Evolutionary conservation across 805 yeast species (phyloP).

Genomic region (Ogataea nonfermentans): DNA sequence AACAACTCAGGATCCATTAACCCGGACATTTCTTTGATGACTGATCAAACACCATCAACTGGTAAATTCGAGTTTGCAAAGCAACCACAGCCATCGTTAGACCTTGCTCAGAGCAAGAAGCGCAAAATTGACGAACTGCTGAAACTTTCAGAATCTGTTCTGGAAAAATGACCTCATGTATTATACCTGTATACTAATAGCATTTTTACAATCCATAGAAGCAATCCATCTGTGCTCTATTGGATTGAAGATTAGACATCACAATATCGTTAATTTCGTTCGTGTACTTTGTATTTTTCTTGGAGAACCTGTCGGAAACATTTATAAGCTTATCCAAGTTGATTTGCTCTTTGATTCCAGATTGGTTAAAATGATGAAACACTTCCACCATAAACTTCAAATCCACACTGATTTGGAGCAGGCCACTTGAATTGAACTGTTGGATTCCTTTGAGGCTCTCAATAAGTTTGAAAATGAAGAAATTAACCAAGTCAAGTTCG

Average conservation of each 20-base stretch:
- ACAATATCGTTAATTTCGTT: conserved; percentile 21
- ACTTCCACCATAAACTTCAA: conserved; percentile 22
- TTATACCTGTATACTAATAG: conserved; percentile 10
- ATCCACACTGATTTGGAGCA: conserved; percentile 27
- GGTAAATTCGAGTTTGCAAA: conserved; percentile 13
- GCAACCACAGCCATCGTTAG: neutral
- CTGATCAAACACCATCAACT: conserved; percentile 6
- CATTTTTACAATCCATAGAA: conserved; percentile 16
- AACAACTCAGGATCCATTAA: conserved; percentile 1
- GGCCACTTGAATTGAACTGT: conserved; percentile 26
- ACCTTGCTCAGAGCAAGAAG: conserved; percentile 9
- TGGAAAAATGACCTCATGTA: conserved; percentile 14
- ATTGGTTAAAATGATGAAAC: conserved; percentile 22
- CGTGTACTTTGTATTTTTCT: conserved; percentile 19
- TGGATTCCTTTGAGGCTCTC: conserved; percentile 22
- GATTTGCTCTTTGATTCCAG: conserved; percentile 15
- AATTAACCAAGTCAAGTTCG: conserved; percentile 23
- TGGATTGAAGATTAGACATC: conserved; percentile 19
- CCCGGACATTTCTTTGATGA: conserved; percentile 14
- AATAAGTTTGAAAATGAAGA: conserved; percentile 24
- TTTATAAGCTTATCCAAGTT: conserved; percentile 21
- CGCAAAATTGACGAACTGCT: conserved; percentile 21
- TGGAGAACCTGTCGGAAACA: conserved; percentile 21
- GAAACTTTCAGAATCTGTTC: conserved; percentile 27
- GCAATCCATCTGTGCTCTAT: conserved; percentile 30